Conservation (phyloP, 495 filamentous ascomycete species). For the Podospora conica region DNA sequence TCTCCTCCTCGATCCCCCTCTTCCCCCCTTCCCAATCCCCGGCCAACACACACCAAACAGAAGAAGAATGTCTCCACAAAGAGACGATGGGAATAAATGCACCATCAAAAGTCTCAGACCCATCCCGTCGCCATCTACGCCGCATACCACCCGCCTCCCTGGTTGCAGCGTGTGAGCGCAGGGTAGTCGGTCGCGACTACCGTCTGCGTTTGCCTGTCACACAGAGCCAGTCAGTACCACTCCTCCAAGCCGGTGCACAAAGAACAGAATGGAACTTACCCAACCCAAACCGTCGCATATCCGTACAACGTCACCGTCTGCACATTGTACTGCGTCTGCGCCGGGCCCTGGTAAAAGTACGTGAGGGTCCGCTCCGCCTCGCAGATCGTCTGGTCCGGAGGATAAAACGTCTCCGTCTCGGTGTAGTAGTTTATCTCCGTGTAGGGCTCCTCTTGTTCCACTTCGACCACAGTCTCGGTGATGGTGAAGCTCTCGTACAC, state of each 20-base stretch:
- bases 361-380: constrained; percentile 23
- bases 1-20: not conserved
- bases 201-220: not conserved
- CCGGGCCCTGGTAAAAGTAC: constrained; percentile 20
- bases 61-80: not conserved
- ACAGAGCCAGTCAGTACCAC: not conserved
- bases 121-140: not conserved
- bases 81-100: not conserved
- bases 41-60: not conserved
- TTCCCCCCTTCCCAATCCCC: no score
- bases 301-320: constrained; percentile 24
- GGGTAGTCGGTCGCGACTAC: constrained; percentile 19
- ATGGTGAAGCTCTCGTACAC: constrained; percentile 21
- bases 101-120: not conserved
- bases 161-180: constrained; percentile 22
- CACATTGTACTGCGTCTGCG: constrained; percentile 22
- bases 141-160: constrained; percentile 25
- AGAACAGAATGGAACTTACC: constrained; percentile 14
- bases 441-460: constrained; percentile 11
- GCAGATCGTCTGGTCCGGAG: constrained; percentile 23
- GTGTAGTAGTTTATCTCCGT: constrained; percentile 25
- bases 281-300: constrained; percentile 24
- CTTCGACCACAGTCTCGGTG: constrained; percentile 17
- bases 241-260: not conserved
- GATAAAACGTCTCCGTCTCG: constrained; percentile 18